Base-by-base conservation (phyloP, 2,329 filamentous ascomycete genomes). In the Cladophialophora yegresii region DNA sequence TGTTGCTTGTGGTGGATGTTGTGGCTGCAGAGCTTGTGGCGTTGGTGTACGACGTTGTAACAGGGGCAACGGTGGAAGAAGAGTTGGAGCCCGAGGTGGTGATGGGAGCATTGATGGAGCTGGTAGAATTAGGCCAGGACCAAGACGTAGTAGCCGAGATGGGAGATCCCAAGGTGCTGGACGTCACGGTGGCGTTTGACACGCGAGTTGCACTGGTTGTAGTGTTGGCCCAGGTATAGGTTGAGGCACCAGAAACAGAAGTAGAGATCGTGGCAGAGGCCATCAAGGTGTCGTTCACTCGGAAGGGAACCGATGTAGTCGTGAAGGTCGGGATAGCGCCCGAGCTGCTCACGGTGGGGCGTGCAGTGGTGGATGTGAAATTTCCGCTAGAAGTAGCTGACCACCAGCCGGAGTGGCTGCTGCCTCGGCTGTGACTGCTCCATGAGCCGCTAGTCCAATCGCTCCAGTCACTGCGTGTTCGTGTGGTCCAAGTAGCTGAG, bases 161-260 rank as follows among this genome's bases (percentile, higher is more conserved):
- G 13, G 65, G 57, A 28, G 54, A 59, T 9, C 9, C 26, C 12
- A 36, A 13, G 5, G 40, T 62, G 47, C 53, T 64, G 26, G 56
- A 59, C 22, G 53, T 58, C 20, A 58, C 43, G 47, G 56, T 60
- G 5, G 53, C 50, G 40, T 61, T 64, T 40, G 51, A 36, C 49
- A 20, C 40, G 22, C 36, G 36, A 23, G 33, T 59, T 20, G 56
- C 36, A 16, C 49, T 60, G 20, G 30, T 40, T 10, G 47, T 59
- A 10, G 28, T 60, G 49, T 22, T 45, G 20, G 5, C n/a, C 49
- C 49, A 30, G 50, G 58, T 61, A 16, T 40, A 54, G 49, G 49
- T 45, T 20, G 13, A 30, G 28, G 23, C 12, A 33, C 28, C 58
- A n/a, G 47, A 36, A 40, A 22, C 23, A 13, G 50, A n/a, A 33